A percentile compares a stretch with the other conserved stretches of the same genome.
Conservation (phyloP, 805 yeast genomes). For the Millerozyma miso region DNA sequence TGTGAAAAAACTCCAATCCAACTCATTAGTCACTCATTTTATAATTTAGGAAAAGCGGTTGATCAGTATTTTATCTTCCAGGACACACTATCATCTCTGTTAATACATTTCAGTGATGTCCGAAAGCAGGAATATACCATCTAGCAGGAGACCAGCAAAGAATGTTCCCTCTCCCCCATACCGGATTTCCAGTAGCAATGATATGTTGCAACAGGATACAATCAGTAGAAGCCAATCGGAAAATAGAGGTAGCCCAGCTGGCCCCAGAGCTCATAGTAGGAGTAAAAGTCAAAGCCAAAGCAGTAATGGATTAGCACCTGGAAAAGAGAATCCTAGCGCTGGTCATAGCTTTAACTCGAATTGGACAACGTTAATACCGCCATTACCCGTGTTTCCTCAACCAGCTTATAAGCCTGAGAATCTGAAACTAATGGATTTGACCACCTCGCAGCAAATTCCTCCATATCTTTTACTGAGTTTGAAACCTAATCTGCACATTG, state of each 20-base stretch:
- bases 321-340: background rate
- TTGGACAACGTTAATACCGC: slow-evolving; percentile 35
- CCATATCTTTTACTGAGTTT: background rate
- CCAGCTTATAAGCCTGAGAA: slow-evolving; percentile 11
- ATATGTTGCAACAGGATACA: background rate
- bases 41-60: background rate
- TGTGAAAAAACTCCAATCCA: slow-evolving; percentile 6
- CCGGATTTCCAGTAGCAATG: slow-evolving; percentile 2
- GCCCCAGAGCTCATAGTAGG: background rate
- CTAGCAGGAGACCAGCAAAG: slow-evolving; percentile 7
- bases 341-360: slow-evolving; percentile 7
- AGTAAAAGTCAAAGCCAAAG: background rate
- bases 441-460: background rate
- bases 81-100: background rate
- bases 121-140: slow-evolving; percentile 6
- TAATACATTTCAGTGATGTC: slow-evolving; percentile 3
- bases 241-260: background rate
- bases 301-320: background rate
- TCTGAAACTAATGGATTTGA: background rate
- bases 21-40: slow-evolving; percentile 14
- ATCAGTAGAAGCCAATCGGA: background rate
- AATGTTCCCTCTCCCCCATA: slow-evolving; percentile 4
- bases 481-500: background rate
- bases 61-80: background rate
- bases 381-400: slow-evolving; percentile 21